Conservation (phyloP, 768 basidiomycete species). For the Phylloporus sp. region DNA sequence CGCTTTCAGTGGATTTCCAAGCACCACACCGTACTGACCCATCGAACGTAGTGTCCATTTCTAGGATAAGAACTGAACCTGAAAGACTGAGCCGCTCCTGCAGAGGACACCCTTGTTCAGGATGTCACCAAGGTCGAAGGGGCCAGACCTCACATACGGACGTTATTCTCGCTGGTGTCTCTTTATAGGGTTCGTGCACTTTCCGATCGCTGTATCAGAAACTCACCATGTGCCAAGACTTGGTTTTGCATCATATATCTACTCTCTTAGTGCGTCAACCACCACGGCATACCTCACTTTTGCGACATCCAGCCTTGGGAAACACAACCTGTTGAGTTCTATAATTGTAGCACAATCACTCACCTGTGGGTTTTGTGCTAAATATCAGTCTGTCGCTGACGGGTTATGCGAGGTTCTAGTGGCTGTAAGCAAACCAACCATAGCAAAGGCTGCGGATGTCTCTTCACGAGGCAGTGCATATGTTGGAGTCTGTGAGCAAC, state of each 20-base stretch:
- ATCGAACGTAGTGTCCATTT: too few species aligned
- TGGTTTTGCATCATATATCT: slow-evolving; percentile 70
- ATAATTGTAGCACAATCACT: slow-evolving; percentile 53
- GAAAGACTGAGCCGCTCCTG: too few species aligned
- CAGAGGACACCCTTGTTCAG: too few species aligned
- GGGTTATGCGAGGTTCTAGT: slow-evolving; percentile 29
- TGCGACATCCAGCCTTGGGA: slow-evolving; percentile 49
- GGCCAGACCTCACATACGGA: slow-evolving; percentile 50
- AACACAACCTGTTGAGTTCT: slow-evolving; percentile 53
- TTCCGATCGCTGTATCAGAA: too few species aligned
- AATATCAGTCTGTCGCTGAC: slow-evolving; percentile 1
- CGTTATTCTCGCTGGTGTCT: slow-evolving; percentile 56
- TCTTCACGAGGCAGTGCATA: slow-evolving; percentile 65
- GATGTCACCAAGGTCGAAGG: too few species aligned
- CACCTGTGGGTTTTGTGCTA: slow-evolving; percentile 42
- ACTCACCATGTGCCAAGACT: too few species aligned
- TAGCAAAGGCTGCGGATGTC: slow-evolving; percentile 72
- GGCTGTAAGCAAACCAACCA: slow-evolving; percentile 59
- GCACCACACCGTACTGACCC: too few species aligned
- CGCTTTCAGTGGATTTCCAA: too few species aligned
- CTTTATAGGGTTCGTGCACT: slow-evolving; percentile 51
- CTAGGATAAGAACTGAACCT: too few species aligned
- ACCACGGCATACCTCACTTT: slow-evolving; percentile 62
- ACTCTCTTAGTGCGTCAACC: slow-evolving; percentile 68
- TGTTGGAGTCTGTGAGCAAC: slow-evolving; percentile 47